These are phyloP conservation scores for Tulasnella sp. DNA, from an alignment of 768 basidiomycete species.

Conservation along the genomic window DNA sequence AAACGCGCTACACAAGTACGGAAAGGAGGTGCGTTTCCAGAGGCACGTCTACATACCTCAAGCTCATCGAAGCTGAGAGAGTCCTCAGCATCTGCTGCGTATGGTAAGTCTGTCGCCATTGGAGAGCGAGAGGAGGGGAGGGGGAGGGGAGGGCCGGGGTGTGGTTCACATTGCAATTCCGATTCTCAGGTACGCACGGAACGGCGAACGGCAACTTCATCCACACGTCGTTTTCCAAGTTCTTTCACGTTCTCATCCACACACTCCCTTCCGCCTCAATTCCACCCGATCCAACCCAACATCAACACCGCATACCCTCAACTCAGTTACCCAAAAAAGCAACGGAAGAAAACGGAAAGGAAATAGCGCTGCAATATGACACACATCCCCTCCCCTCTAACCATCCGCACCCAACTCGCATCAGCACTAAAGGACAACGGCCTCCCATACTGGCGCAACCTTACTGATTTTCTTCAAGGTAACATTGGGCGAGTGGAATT, in stretches of 20 bases:
- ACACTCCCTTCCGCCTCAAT: no score
- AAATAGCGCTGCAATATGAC: no score
- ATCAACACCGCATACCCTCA: not conserved
- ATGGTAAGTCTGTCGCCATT: constrained; percentile 70
- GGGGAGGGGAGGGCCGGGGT: no score
- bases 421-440: constrained; percentile 8
- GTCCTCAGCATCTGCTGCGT: constrained; percentile 88
- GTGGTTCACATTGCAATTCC: constrained; percentile 7
- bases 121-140: not conserved
- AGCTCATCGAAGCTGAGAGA: constrained; percentile 83
- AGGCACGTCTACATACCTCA: constrained; percentile 42
- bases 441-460: constrained; percentile 13
- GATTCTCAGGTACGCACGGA: not conserved
- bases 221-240: not conserved
- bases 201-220: not conserved
- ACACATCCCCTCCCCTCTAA: constrained; percentile 1
- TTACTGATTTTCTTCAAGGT: constrained; percentile 13
- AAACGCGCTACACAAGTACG: not conserved
- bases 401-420: constrained; percentile 14
- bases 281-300: not conserved
- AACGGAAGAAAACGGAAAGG: no score
- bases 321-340: no score
- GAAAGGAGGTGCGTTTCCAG: not conserved
- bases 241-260: no score
- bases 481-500: constrained; percentile 16